Evolutionary conservation across 192 early-diverging fungal species (phyloP).

Genomic region (Entrophospora sp.): DNA sequence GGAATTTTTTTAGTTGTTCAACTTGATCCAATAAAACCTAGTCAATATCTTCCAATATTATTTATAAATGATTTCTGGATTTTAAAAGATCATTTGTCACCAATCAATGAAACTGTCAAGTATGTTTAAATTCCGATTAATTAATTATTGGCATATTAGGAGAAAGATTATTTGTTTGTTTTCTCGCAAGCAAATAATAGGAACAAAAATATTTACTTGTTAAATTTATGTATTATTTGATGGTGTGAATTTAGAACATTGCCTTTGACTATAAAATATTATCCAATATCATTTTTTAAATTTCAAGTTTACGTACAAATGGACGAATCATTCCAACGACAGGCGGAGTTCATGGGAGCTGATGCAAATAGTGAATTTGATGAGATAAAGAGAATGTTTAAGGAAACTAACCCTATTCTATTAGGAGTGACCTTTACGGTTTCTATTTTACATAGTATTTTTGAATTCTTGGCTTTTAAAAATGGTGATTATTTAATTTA

Average conservation of each 20-base stretch:
- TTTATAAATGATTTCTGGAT: conserved; percentile 81
- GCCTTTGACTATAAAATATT: conserved; percentile 56
- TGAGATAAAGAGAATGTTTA: conserved; percentile 84
- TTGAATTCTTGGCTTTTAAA: conserved; percentile 92
- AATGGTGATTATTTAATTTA: conserved; percentile 51
- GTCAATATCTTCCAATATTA: conserved; percentile 60
- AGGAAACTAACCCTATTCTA: conserved; percentile 82
- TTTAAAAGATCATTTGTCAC: conserved; percentile 52
- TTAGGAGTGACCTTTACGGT: conserved; percentile 69
- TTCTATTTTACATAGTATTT: conserved; percentile 70
- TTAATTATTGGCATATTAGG: not conserved
- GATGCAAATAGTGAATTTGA: conserved; percentile 52
- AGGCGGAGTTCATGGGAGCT: conserved; percentile 44
- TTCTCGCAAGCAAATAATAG: no score
- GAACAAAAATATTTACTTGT: not conserved
- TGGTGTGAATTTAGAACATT: conserved; percentile 34
- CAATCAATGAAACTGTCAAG: conserved; percentile 70
- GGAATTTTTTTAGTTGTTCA: conserved; percentile 25
- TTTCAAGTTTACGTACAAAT: conserved; percentile 62
- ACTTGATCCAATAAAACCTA: conserved; percentile 34
- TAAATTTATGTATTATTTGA: not conserved
- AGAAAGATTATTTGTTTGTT: not conserved
- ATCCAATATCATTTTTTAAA: conserved; percentile 63
- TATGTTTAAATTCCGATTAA: no score
- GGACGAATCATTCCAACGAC: conserved; percentile 55